Base-by-base conservation (phyloP, 352 stramenopile species). In the Phytophthora foliorum region DNA sequence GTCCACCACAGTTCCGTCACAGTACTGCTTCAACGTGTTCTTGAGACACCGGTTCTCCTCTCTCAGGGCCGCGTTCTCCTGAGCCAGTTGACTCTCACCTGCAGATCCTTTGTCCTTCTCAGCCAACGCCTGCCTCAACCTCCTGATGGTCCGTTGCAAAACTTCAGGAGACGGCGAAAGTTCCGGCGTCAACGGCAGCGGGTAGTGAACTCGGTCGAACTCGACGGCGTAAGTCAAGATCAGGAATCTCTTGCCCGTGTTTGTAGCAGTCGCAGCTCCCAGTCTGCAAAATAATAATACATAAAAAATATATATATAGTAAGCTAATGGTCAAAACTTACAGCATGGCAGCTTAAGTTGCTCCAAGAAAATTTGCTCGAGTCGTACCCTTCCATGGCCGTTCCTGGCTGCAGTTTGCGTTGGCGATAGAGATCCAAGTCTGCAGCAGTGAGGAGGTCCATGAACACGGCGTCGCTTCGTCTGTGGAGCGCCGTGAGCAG, bases 191-290 rank as follows among this genome's bases (percentile, higher is more conserved):
- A 98, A 77, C 21, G 95, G 94, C 14, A 98, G 72, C 8, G 95
- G 95, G 63, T 98, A 98, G 72, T 98, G 95, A 9, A 98, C 95
- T 25, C 92, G 84, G 50, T 98, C 95, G 58, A 98, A 98, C 63
- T 98, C 92, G 3, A 93, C 93, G 1, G 86, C 87, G 63, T 98
- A 98, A 2, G 95, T 98, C 25, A 98, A 63, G 58, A 98, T 98
- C 10, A 98, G 73, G 72, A 97, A 98, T 17, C 94, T 74, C 67
- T 98, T 98, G 46, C 73, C 80, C 13, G 27, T 71, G n/a, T 21
- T 55, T 4, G 55, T 52, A 61, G 48, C 39, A 29, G 48, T 50
- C 25, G 41, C 44, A 17, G 59, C 57, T 11, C 53, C 54, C 21
- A 62, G 36, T 19, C 54, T 74, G 36, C 22, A 57, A 19, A 14